Conservation (phyloP, 768 basidiomycete genomes). For the Termitomyces heimii region DNA sequence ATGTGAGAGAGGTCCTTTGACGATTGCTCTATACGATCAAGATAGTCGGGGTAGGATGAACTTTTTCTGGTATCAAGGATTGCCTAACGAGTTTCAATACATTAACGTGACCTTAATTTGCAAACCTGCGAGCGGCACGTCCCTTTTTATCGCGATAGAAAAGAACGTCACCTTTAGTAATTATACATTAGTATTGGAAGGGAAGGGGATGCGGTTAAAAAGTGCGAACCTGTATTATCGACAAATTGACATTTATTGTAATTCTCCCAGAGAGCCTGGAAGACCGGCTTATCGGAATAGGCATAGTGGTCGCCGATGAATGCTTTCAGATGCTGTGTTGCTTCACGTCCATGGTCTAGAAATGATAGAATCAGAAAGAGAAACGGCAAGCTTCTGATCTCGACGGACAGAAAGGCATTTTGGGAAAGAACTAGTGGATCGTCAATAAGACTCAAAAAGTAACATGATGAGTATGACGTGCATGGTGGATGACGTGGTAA, state of each 20-base stretch:
- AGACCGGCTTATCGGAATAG: constrained; percentile 31
- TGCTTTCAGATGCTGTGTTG: constrained; percentile 41
- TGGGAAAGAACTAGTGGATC: constrained; percentile 47
- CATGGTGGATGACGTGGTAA: constrained; percentile 59
- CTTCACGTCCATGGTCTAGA: constrained; percentile 44
- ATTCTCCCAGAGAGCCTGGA: constrained; percentile 45
- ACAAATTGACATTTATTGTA: constrained; percentile 56
- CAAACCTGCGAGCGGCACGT: neutral
- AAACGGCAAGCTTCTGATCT: neutral
- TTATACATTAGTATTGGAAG: neutral
- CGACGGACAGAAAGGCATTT: constrained; percentile 49
- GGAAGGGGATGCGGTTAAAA: neutral
- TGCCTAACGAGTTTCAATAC: neutral
- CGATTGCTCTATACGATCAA: too few relatives aligned
- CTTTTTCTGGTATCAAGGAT: neutral
- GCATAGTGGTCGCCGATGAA: constrained; percentile 49
- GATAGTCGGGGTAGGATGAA: neutral
- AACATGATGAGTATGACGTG: constrained; percentile 14
- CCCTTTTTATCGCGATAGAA: constrained; percentile 3
- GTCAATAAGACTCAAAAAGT: neutral
- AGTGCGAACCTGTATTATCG: constrained; percentile 42
- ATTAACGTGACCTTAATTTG: neutral
- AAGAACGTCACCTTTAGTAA: neutral
- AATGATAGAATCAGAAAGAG: neutral
- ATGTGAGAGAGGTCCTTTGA: too few relatives aligned